Evolutionary conservation across 2,329 filamentous ascomycete genomes (phyloP), one percentile per base, ranked within the genome.

Genomic region (Xylaria sp.): DNA sequence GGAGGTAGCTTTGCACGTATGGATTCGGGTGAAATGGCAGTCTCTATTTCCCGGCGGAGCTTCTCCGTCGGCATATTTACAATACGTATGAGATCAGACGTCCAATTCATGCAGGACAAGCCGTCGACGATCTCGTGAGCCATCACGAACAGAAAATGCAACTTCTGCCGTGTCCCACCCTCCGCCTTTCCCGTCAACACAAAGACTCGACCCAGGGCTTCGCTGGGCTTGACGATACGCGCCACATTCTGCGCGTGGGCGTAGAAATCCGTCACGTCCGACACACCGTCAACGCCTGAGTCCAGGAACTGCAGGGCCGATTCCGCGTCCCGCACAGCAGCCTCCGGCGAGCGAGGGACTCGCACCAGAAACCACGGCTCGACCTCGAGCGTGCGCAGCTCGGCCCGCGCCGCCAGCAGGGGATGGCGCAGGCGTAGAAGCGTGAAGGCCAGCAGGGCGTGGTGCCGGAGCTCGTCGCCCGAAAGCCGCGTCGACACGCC

Each of bases 91-190:
- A 74, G 73, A 54, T 70, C 65, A 2, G 54, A 39, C 20, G 64
- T 67, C 71, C 71, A 74, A 33, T 53, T 67, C 54, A 61, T 65
- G 31, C 55, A 66, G 1, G 71, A 67, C 33, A 74, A 56, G 1
- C 72, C 73, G 36, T 74, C 73, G 3, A 69, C 65, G n/a, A 74
- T 73, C 45, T 74, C 61, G 7, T 74, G 73, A 1, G 71, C 69
- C 15, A 71, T 63, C 15, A 71, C 66, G 36, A 74, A 73, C 9
- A 71, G 53, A 20, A 73, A 70, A 44, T 67, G 63, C 7, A 74
- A 39, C 17, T 33, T 49, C 27, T 55, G 57, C 15, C 61, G 65
- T 25, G 45, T 38, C 5, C 44, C 47, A 10, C 51, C 53, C n/a
- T 44, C 54, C 11, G 36, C 38, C 36, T 66, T 65, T 9, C 66